Evolutionary conservation across 1,139 yeast genomes (phyloP).

Genomic region (Oligophagozyma castellii): DNA sequence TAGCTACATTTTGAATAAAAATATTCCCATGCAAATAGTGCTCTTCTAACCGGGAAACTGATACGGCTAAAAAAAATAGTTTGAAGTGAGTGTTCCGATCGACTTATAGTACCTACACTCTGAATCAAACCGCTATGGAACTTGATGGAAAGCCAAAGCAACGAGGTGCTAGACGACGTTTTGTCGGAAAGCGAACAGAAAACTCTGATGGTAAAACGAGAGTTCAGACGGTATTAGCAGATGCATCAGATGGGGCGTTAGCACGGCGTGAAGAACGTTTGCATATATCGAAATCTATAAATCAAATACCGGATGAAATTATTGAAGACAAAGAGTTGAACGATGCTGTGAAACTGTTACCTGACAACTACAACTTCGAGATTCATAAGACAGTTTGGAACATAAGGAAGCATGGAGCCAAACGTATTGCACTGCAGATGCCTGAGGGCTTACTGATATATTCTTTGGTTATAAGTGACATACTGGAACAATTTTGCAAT

Average conservation of each 20-base stretch:
- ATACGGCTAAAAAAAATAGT: too few species aligned
- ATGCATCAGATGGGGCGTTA: conserved; percentile 18
- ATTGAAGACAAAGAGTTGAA: conserved; percentile 65
- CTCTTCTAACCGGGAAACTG: too few species aligned
- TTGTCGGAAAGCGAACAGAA: conserved; percentile 29
- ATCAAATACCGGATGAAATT: conserved; percentile 86
- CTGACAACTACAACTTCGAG: conserved; percentile 88
- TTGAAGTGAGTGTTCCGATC: too few species aligned
- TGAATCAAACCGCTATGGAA: too few species aligned
- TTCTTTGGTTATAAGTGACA: conserved; percentile 77
- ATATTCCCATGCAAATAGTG: too few species aligned
- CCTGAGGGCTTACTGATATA: conserved; percentile 92
- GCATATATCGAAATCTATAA: conserved; percentile 43
- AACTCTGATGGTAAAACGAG: conserved; percentile 5
- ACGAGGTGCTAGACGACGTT: conserved; percentile 32
- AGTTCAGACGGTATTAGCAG: conserved; percentile 6
- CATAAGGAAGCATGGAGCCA: conserved; percentile 57
- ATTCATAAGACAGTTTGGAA: conserved; percentile 95
- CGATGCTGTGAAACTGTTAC: conserved; percentile 66
- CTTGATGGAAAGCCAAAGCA: too few species aligned
- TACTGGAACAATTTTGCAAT: conserved; percentile 76
- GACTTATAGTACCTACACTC: too few species aligned
- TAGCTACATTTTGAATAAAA: too few species aligned
- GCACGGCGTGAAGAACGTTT: conserved; percentile 19
- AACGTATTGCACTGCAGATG: conserved; percentile 84